Evolutionary conservation across 768 basidiomycete species (phyloP).

Genomic region (Strobilomyces confusus): DNA sequence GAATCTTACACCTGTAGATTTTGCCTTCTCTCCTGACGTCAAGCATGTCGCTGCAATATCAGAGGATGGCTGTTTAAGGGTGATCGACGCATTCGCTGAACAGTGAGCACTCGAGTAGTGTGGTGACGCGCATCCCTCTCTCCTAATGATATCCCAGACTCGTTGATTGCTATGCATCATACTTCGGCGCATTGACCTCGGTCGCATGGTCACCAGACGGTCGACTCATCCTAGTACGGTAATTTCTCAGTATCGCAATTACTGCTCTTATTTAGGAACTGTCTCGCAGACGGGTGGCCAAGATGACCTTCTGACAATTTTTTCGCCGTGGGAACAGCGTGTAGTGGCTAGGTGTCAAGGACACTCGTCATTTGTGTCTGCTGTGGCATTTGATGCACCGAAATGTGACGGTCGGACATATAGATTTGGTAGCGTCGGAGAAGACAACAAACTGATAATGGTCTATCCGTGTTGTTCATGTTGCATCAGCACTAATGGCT

Average conservation of each 20-base stretch:
- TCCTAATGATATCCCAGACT: slow-evolving; percentile 46
- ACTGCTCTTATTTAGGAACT: slow-evolving; percentile 1
- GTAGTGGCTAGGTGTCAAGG: slow-evolving; percentile 96
- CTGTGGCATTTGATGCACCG: slow-evolving; percentile 85
- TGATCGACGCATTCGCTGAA: slow-evolving; percentile 85
- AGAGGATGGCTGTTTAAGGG: slow-evolving; percentile 87
- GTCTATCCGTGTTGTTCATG: slow-evolving; percentile 39
- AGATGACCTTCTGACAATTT: slow-evolving; percentile 93
- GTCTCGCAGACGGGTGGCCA: slow-evolving; percentile 82
- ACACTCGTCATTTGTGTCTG: slow-evolving; percentile 90
- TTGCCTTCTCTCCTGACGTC: slow-evolving; percentile 92
- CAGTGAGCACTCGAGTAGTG: slow-evolving; percentile 48
- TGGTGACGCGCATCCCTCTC: not conserved
- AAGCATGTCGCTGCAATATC: slow-evolving; percentile 86
- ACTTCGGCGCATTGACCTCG: slow-evolving; percentile 88
- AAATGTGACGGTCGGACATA: slow-evolving; percentile 88
- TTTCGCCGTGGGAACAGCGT: slow-evolving; percentile 91
- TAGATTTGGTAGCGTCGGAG: slow-evolving; percentile 92
- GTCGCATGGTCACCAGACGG: slow-evolving; percentile 96
- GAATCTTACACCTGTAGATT: slow-evolving; percentile 46
- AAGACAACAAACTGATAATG: slow-evolving; percentile 92
- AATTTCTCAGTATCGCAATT: not conserved
- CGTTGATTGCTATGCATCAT: slow-evolving; percentile 91
- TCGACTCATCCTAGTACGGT: slow-evolving; percentile 75
- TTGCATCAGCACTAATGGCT: not conserved